Conservation (phyloP, 306 rosid genomes). For the Biancaea sappan region DNA sequence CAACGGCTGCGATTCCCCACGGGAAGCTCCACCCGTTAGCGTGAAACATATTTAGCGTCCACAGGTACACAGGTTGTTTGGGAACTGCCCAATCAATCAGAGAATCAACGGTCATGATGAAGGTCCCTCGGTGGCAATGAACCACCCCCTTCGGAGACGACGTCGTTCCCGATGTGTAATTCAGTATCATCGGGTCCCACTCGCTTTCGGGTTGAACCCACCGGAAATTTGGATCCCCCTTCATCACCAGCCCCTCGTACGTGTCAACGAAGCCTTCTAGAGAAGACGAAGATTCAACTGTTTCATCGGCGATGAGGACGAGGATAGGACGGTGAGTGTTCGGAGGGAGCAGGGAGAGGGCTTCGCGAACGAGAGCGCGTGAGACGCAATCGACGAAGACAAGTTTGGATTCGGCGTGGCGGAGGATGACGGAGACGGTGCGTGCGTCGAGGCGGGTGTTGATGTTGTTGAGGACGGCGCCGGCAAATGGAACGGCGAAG, state of each 20-base stretch:
- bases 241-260: constrained; percentile 43
- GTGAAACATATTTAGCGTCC: constrained; percentile 77
- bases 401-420: constrained; percentile 59
- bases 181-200: constrained; percentile 62
- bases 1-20: constrained; percentile 73
- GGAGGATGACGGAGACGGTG: constrained; percentile 53
- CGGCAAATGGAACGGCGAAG: constrained; percentile 77
- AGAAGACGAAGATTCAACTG: background rate
- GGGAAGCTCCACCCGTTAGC: constrained; percentile 74
- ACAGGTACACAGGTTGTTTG: constrained; percentile 52
- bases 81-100: constrained; percentile 55
- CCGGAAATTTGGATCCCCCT: constrained; percentile 47
- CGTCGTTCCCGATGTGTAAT: constrained; percentile 76
- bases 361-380: constrained; percentile 39
- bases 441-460: constrained; percentile 73
- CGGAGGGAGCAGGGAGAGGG: constrained; percentile 43
- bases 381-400: constrained; percentile 55
- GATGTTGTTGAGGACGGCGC: constrained; percentile 64
- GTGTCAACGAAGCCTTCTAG: constrained; percentile 24
- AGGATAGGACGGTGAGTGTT: constrained; percentile 36
- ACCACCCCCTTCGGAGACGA: constrained; percentile 76
- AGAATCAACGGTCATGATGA: constrained; percentile 37
- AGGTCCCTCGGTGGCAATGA: constrained; percentile 57
- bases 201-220: constrained; percentile 53
- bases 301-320: constrained; percentile 45